phyloP scores from a whole-genome alignment of 1,284 basidiomycete species.

The Ceratobasidium papillatum region DNA sequence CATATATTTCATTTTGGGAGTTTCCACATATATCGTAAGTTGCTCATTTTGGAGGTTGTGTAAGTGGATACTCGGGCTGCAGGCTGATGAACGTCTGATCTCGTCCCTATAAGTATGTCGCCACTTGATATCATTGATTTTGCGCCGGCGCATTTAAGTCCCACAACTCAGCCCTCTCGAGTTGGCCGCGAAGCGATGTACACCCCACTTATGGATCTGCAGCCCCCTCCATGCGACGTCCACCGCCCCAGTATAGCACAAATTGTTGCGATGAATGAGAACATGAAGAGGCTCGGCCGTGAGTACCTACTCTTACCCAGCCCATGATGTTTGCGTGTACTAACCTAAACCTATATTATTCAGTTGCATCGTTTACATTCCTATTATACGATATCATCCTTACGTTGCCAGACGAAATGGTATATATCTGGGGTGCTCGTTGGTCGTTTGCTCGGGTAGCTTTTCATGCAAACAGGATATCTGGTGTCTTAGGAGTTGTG shows the following conservation, averaged over 20 bases:
- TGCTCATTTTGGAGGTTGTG: background rate
- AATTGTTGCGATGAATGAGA: background rate
- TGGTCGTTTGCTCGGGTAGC: constrained; percentile 21
- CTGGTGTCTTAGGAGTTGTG: background rate
- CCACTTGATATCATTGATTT: background rate
- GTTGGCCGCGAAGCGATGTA: background rate
- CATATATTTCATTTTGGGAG: background rate
- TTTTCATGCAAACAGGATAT: constrained; percentile 15
- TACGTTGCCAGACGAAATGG: constrained; percentile 2
- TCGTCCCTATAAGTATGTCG: background rate
- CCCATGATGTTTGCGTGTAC: background rate
- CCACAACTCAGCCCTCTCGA: background rate
- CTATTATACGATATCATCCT: constrained; percentile 11
- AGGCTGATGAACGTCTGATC: background rate
- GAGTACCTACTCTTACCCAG: background rate
- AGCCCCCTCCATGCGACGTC: background rate
- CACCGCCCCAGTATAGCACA: background rate
- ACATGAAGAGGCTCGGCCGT: background rate
- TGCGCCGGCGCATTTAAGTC: background rate
- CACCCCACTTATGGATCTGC: background rate
- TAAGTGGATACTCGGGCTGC: background rate
- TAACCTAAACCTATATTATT: background rate
- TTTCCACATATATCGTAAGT: background rate
- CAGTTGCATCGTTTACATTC: constrained; percentile 13
- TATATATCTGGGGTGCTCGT: constrained; percentile 11